Evolutionary conservation across 345 rosid genomes (phyloP), one percentile per base, ranked within the genome.

Genomic region (Schrenkiella parvula): DNA sequence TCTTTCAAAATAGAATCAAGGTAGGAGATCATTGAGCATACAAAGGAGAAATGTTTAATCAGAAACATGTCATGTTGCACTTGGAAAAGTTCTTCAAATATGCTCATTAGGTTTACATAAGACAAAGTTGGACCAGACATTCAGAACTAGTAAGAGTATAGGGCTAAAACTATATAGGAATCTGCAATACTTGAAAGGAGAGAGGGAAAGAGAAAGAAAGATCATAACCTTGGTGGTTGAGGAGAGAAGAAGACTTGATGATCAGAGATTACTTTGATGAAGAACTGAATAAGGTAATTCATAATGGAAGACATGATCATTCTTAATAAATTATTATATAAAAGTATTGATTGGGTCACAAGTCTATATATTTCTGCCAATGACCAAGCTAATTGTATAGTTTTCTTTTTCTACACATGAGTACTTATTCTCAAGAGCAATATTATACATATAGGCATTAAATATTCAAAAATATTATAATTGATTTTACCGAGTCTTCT

Each of bases 221-320:
- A 26, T n/a, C n/a, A n/a, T 38, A 2, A 67, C 14, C 51, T 53
- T 67, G 62, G 39, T 67, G 26, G 51, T 14, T 53, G 41, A 67
- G 41, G 71, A 52, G 39, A 53, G 60, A 55, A 67, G 38, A 52
- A 26, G 51, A 66, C 61, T 41, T 38, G 71, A 37, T 52, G 50
- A 52, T 52, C 71, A 12, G 38, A 39, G 51, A 53, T 26, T 52
- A 38, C 8, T 52, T 29, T 12, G 50, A 18, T 38, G 12, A 39
- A 67, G 14, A 53, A 26, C 39, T 0, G 51, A 25, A 17, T 5
- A 38, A 15, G 38, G 60, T 31, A 17, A 29, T 29, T 39, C 35
- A 31, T 31, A 31, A n/a, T 15, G 15, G 61, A 42, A 55, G 61
- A 26, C 61, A 55, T 55, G 61, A 55, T 55, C 61, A 18, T 17